Base-by-base conservation (phyloP, 108 stramenopile species). In the Seminavis robusta region DNA sequence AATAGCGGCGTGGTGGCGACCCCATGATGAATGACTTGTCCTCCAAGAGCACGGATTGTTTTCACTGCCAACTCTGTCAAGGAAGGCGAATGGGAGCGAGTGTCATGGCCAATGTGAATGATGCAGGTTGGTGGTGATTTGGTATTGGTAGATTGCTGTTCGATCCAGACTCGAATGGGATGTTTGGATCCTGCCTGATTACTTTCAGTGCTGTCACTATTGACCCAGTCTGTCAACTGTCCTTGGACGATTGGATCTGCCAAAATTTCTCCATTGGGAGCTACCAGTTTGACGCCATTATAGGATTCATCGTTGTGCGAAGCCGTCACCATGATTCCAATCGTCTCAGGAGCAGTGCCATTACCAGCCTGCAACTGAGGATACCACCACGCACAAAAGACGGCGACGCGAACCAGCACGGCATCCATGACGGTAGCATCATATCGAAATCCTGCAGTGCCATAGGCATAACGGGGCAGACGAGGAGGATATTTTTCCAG, bases 251-350 rank as follows among this genome's bases (percentile, higher is more conserved):
- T 11, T 71, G 47, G 11, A 10, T 75, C 56, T 34, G 62, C 69
- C 53, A 97, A 77, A 94, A 97, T 97, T 11, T 91, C 92, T 24
- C 96, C 96, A 61, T 94, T 63, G 1, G 94, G 83, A 74, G 94
- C 92, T 9, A 94, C 84, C 11, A 98, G 58, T 77, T 99, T 99
- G 65, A 98, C 85, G 11, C 98, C 98, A 62, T 99, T 99, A 74
- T 98, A 97, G 2, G 43, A 44, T 68, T 59, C 57, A 31, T 59
- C 57, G 65, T 97, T 97, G 73, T 99, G 98, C 4, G 92, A 94
- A 10, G 98, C 98, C 8, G 98, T 99, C 32, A 99, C 87, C 97
- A 97, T 98, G 58, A 97, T 74, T 8, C 97, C 98, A 10, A 94
- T 69, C 23, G 61, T 62, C 8, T 79, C 47, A 3, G 4, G 20